phyloP scores from a whole-genome alignment of 371 early-diverging fungal genomes.

The Lichtheimia corymbifera region DNA sequence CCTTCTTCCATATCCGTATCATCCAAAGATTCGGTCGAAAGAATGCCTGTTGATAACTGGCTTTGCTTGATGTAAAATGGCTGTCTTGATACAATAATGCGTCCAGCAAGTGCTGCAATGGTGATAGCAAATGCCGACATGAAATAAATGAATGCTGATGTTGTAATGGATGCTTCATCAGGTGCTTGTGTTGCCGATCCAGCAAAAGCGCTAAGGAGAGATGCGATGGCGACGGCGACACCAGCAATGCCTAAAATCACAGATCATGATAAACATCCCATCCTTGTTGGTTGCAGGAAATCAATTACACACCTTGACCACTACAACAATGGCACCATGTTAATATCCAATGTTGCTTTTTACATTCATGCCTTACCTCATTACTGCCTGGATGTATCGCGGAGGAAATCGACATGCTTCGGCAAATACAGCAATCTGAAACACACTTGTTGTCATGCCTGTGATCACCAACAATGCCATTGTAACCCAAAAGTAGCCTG shows the following conservation, averaged over 20 bases:
- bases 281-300: too few species aligned
- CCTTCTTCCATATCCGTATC: constrained; percentile 12
- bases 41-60: constrained; percentile 21
- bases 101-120: constrained; percentile 46
- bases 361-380: constrained; percentile 49
- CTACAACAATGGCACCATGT: constrained; percentile 20
- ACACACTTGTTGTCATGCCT: constrained; percentile 65
- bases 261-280: too few species aligned
- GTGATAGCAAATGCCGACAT: constrained; percentile 52
- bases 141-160: constrained; percentile 64
- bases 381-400: constrained; percentile 71
- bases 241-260: constrained; percentile 55
- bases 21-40: constrained; percentile 1
- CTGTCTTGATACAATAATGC: constrained; percentile 40
- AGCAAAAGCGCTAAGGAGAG: constrained; percentile 53
- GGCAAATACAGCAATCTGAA: constrained; percentile 75
- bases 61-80: constrained; percentile 56
- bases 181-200: constrained; percentile 25
- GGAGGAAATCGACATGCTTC: constrained; percentile 74
- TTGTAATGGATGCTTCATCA: constrained; percentile 35
- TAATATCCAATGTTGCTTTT: background rate
- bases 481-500: constrained; percentile 62
- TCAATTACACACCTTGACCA: constrained; percentile 44
- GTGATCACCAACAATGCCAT: constrained; percentile 59
- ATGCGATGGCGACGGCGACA: constrained; percentile 59